Base-by-base conservation (phyloP, 805 yeast species). In the Wickerhamomyces queroliae region DNA sequence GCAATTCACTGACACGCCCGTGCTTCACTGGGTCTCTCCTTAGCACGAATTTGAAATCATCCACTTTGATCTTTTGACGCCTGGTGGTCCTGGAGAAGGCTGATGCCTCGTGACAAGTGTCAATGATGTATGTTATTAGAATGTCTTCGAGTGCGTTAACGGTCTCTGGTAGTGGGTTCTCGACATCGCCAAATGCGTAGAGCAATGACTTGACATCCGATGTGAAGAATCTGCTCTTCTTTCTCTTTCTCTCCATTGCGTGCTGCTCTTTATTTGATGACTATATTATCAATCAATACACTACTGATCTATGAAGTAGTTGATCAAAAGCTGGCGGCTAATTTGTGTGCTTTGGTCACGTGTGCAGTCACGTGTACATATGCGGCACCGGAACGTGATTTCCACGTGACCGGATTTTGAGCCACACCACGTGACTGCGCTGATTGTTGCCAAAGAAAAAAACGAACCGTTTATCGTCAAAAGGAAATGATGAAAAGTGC, bases 101-200 rank as follows among this genome's bases (percentile, higher is more conserved):
- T 45, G 68, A 53, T 13, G 82, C 77, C 47, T 74, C 72, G 46
- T 76, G 63, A 63, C 87, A 67, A 10, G 82, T 67, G 50, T 78
- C 83, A 3, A 74, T 70, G 30, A 83, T 58, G 55, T 82, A 84
- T 30, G 74, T 76, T 10, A 80, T 74, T 9, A 83, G 69, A 6
- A 82, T 67, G 45, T 83, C 91, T 48, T 83, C 91, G 24, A 83
- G 53, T 4, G 76, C 74, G 25, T 78, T 77, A 1, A 80, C 76
- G 0, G 86, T 78, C 41, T 81, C 86, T 11, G 74, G 70, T 33
- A 76, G 65, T 1, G 91, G 91, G 33, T 77, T 69, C n/a, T 74
- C 61, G 2, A 74, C 80, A 52, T 83, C 91, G 2, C 91, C 91
- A 56, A 72, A 82, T 0, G 89, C 89, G 47, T 76, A 83, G 40